These are phyloP conservation scores for Neofusicoccum laricinum DNA, from an alignment of 2,329 filamentous ascomycete species.

Conservation along the genomic window DNA sequence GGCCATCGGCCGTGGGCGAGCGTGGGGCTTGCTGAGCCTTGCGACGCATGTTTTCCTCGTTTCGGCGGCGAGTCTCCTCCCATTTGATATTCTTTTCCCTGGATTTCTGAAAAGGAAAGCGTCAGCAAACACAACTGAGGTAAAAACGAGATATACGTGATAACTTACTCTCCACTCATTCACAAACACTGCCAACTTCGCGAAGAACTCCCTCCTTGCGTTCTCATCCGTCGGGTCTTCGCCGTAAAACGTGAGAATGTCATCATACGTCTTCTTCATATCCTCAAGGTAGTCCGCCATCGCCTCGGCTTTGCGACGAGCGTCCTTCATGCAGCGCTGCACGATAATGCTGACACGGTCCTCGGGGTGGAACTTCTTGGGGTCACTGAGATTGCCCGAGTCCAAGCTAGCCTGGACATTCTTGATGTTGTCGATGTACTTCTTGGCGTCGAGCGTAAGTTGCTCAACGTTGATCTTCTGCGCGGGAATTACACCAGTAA, in stretches of 20 bases:
- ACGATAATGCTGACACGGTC: conserved; percentile 91
- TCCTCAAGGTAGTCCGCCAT: conserved; percentile 91
- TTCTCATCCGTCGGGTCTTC: conserved; percentile 91
- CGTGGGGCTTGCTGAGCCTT: conserved; percentile 48
- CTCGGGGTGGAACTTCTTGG: conserved; percentile 96
- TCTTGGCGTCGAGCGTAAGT: conserved; percentile 79
- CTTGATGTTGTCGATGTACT: conserved; percentile 90
- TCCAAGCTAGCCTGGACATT: conserved; percentile 92
- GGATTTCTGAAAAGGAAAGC: conserved; percentile 61
- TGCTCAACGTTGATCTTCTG: conserved; percentile 97
- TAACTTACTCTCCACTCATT: conserved; percentile 78
- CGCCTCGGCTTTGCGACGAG: conserved; percentile 90
- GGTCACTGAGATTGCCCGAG: conserved; percentile 88
- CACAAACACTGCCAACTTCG: conserved; percentile 87
- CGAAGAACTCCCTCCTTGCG: conserved; percentile 91
- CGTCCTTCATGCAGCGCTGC: conserved; percentile 94
- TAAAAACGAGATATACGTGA: not conserved
- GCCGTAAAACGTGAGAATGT: conserved; percentile 95
- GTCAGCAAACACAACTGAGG: conserved; percentile 15
- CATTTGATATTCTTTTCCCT: conserved; percentile 83
- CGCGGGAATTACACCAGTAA: conserved; percentile 69
- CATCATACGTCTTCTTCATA: conserved; percentile 85
- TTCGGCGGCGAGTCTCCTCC: conserved; percentile 79
- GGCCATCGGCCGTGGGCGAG: conserved; percentile 40
- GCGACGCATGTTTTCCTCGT: conserved; percentile 89